Percentiles rank a stretch among this genome's conserved stretches.
Conservation (phyloP, 208 protist genomes). For the Borovskyia barvae region DNA sequence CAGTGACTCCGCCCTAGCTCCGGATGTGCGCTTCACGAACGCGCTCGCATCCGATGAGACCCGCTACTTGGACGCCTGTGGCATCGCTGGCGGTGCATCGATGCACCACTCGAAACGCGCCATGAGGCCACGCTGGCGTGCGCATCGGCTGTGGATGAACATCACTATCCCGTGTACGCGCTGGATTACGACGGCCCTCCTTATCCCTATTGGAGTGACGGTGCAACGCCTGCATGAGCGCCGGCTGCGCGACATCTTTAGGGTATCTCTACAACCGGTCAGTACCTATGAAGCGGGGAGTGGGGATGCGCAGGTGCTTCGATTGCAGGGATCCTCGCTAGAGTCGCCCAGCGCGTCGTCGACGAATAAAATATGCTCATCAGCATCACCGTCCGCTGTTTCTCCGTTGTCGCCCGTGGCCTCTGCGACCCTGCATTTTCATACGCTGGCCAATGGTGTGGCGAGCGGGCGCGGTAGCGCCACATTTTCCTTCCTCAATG, state of each 20-base stretch:
- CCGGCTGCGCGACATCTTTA: slow-evolving; percentile 43
- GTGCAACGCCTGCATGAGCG: slow-evolving; percentile 70
- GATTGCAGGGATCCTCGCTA: no score
- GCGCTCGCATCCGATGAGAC: slow-evolving; percentile 4
- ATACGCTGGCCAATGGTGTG: no score
- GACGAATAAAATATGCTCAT: no score
- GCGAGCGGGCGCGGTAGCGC: neutral
- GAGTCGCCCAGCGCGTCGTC: no score
- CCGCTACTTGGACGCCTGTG: neutral
- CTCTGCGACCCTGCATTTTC: no score
- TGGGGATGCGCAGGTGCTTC: neutral
- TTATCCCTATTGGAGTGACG: slow-evolving; percentile 66
- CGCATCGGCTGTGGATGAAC: slow-evolving; percentile 59
- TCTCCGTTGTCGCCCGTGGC: no score
- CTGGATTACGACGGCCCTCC: slow-evolving; percentile 74
- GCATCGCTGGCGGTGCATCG: neutral
- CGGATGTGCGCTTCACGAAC: slow-evolving; percentile 23
- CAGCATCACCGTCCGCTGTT: no score
- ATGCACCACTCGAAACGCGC: no score
- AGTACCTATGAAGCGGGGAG: no score
- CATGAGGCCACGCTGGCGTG: neutral
- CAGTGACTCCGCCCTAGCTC: slow-evolving; percentile 9
- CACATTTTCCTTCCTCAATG: slow-evolving; percentile 33
- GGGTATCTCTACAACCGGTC: slow-evolving; percentile 7
- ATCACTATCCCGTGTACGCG: slow-evolving; percentile 65